Evolutionary conservation across 306 rosid species (phyloP), one percentile per base, ranked within the genome.

Genomic region (Quercus rubra): DNA sequence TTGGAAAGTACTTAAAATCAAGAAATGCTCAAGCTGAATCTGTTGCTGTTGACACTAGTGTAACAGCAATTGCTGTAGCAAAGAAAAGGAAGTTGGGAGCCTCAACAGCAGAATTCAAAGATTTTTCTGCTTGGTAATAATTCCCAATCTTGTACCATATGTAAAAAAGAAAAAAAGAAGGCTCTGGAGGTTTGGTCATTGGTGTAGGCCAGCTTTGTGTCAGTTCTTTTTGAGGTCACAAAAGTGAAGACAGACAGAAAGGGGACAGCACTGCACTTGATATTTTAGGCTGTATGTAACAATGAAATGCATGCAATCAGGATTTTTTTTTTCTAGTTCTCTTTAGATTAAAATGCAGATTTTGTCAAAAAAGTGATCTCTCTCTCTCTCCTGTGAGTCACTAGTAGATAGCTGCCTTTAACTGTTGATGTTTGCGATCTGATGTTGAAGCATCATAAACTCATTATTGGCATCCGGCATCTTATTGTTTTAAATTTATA

Each of bases 1-100:
- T 96, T 76, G 99, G 97, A 78, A 93, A 88, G 85, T 93, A 93
- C 88, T 68, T 95, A 90, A 93, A 96, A 88, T 88, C 91, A 57
- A 88, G 77, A 79, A 88, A 67, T 83, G 83, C 82, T 74, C 88
- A 74, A 74, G 74, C 89, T 19, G 84, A 85, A 83, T 76, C 97
- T 77, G 79, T 83, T 31, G 76, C 85, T 38, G 83, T 82, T 52
- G 88, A 82, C 68, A 83, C 77, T 33, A 70, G 70, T 69, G 31
- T 17, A 73, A 69, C 82, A 71, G 79, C 83, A 30, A 80, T 70
- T 83, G 31, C 79, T 51, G 86, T 77, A 21, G 86, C 86, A 75
- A 95, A 95, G 93, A 95, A 91, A 78, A 91, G 98, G 78, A 95
- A 92, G 85, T 80, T 70, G 71, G 87, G 79, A 78, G 81, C 77